Conservation (phyloP, 176 grass and related monocot genomes). For the Zoysia pacifica region DNA sequence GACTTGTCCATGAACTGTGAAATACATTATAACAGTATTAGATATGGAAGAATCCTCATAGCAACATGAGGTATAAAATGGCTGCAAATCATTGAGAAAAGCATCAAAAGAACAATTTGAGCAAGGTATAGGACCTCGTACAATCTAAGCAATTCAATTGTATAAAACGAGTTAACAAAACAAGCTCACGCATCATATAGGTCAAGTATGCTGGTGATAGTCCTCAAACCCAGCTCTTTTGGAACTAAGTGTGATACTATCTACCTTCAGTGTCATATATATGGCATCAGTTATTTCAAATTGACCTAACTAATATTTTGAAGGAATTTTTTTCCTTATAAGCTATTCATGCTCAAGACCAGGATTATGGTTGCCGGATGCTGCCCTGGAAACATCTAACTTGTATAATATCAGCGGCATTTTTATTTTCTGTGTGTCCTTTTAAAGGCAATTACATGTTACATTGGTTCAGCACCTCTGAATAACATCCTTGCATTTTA, state of each 20-base stretch:
- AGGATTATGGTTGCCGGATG: not conserved
- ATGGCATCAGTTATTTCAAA: not conserved
- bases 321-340: not conserved
- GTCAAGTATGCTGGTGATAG: not conserved
- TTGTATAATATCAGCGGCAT: not conserved
- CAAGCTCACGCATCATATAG: not conserved
- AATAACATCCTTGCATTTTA: not conserved
- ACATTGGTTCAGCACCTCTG: not conserved
- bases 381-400: not conserved
- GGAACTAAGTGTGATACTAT: too few relatives aligned
- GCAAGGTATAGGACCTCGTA: not conserved
- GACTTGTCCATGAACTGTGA: slow-evolving; percentile 68
- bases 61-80: not conserved
- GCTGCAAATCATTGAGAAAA: not conserved
- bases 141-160: not conserved
- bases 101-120: not conserved
- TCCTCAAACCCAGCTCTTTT: not conserved
- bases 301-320: not conserved
- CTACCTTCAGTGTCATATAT: not conserved
- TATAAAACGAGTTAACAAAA: not conserved
- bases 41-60: not conserved
- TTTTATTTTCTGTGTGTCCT: not conserved
- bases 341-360: not conserved
- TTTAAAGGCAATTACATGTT: not conserved
- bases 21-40: slow-evolving; percentile 8